These are phyloP conservation scores for Recurvomyces mirabilis DNA, from an alignment of 495 filamentous ascomycete species.

Conservation along the genomic window DNA sequence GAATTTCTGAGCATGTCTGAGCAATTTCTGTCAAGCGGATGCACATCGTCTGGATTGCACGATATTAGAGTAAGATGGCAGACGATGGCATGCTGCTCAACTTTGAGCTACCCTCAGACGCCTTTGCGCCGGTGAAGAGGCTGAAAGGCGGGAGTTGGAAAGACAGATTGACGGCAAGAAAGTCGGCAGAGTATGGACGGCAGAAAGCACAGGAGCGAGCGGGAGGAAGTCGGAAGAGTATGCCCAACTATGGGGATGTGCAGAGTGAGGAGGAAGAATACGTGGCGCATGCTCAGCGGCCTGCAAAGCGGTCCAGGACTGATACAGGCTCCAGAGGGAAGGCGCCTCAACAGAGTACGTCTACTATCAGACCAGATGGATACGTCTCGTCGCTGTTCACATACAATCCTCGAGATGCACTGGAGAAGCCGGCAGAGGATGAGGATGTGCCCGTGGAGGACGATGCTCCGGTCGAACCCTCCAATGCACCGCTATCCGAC, in stretches of 20 bases:
- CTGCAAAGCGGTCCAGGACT: slow-evolving; percentile 16
- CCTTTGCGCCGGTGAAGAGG: slow-evolving; percentile 51
- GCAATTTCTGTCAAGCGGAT: too few relatives aligned
- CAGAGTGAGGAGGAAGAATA: slow-evolving; percentile 16
- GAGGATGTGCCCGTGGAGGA: slow-evolving; percentile 21
- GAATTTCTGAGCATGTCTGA: too few relatives aligned
- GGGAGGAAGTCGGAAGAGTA: slow-evolving; percentile 8
- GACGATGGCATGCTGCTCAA: slow-evolving; percentile 94
- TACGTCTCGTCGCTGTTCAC: slow-evolving; percentile 85
- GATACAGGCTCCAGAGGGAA: too few relatives aligned
- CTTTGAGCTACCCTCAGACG: slow-evolving; percentile 49
- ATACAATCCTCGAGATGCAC: slow-evolving; percentile 62
- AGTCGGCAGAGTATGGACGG: slow-evolving; percentile 45
- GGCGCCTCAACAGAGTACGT: too few relatives aligned
- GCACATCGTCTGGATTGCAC: too few relatives aligned
- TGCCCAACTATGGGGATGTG: slow-evolving; percentile 14
- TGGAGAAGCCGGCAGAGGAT: slow-evolving; percentile 36
- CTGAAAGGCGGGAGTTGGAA: slow-evolving; percentile 89
- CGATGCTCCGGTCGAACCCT: slow-evolving; percentile 56
- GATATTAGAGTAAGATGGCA: too few relatives aligned
- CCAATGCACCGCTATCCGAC: slow-evolving; percentile 85
- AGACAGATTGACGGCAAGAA: slow-evolving; percentile 72
- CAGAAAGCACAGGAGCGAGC: slow-evolving; percentile 24
- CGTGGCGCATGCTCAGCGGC: slow-evolving; percentile 1
- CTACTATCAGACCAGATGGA: too few relatives aligned